A percentile compares a stretch with the other conserved stretches of the same genome.
phyloP scores from a whole-genome alignment of 805 yeast genomes.

The Priceomyces carsonii region DNA sequence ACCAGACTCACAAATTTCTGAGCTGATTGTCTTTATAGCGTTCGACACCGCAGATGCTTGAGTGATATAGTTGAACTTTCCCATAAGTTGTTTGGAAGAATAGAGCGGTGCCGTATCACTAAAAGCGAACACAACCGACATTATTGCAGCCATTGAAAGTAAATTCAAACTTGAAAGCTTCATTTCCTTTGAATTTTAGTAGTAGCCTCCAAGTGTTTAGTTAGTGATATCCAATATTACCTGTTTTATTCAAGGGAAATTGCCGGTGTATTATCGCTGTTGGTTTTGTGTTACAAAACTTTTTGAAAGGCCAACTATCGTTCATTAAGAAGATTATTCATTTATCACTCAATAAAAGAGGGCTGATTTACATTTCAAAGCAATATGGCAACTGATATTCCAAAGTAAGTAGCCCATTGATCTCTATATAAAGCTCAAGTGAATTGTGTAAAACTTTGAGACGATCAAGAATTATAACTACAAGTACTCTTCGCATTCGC shows the following conservation, averaged over 20 bases:
- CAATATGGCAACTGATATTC: conserved; percentile 42
- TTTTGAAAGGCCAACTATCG: neutral
- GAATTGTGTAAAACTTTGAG: no score
- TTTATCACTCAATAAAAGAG: neutral
- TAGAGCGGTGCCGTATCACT: conserved; percentile 25
- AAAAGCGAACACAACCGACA: conserved; percentile 18
- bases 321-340: no score
- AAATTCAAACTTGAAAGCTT: conserved; percentile 4
- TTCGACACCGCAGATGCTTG: conserved; percentile 18
- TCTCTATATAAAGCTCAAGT: no score
- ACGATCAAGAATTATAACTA: no score
- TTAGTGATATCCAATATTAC: no score
- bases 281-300: neutral
- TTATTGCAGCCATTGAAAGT: conserved; percentile 9
- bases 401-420: conserved; percentile 36
- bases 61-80: conserved; percentile 21
- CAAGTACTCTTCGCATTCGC: no score
- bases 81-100: conserved; percentile 13
- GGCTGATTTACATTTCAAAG: neutral
- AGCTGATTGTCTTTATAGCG: conserved; percentile 17
- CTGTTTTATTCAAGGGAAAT: no score
- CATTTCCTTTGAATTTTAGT: conserved; percentile 3
- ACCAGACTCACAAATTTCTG: conserved; percentile 17
- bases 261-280: neutral
- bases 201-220: neutral